Conservation (phyloP, 2,329 filamentous ascomycete species). For the Plenodomus biglobosus region DNA sequence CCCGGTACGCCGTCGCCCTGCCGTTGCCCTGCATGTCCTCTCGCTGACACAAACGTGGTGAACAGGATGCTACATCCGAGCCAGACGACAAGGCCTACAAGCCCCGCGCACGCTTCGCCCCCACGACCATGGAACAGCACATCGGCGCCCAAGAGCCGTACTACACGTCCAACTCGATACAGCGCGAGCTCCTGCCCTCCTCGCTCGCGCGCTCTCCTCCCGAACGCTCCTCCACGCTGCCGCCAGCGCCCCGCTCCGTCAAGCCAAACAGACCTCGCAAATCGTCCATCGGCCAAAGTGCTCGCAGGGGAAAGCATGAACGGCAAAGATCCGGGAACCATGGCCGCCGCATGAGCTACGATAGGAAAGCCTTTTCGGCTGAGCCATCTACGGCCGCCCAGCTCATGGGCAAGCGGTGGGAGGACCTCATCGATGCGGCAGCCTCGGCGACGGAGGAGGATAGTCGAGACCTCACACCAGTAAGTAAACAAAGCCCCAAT, state of each 20-base stretch:
- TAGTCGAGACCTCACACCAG: constrained; percentile 81
- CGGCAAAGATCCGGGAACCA: constrained; percentile 76
- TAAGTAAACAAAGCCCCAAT: constrained; percentile 53
- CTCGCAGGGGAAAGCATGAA: constrained; percentile 75
- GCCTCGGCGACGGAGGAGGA: constrained; percentile 92
- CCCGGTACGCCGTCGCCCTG: constrained; percentile 30
- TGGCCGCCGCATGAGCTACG: constrained; percentile 70
- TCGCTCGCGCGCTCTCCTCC: constrained; percentile 80
- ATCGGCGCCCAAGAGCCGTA: constrained; percentile 56
- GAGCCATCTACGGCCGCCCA: constrained; percentile 76
- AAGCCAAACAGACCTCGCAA: constrained; percentile 76
- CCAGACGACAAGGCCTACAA: constrained; percentile 43
- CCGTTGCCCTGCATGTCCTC: constrained; percentile 9
- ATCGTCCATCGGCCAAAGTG: constrained; percentile 80
- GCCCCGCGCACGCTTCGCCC: constrained; percentile 45
- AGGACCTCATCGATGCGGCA: constrained; percentile 92
- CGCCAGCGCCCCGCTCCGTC: constrained; percentile 74
- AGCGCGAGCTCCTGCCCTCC: constrained; percentile 77
- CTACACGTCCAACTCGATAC: constrained; percentile 57
- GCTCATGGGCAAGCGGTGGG: constrained; percentile 84
- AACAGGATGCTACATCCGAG: constrained; percentile 43
- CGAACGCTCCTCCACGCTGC: constrained; percentile 83
- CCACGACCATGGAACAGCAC: constrained; percentile 65
- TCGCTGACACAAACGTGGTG: constrained; percentile 26
- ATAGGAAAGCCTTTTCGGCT: constrained; percentile 80